These are phyloP conservation scores for Delphinella strobiligena DNA, from an alignment of 2,329 filamentous ascomycete genomes.

Conservation along the genomic window DNA sequence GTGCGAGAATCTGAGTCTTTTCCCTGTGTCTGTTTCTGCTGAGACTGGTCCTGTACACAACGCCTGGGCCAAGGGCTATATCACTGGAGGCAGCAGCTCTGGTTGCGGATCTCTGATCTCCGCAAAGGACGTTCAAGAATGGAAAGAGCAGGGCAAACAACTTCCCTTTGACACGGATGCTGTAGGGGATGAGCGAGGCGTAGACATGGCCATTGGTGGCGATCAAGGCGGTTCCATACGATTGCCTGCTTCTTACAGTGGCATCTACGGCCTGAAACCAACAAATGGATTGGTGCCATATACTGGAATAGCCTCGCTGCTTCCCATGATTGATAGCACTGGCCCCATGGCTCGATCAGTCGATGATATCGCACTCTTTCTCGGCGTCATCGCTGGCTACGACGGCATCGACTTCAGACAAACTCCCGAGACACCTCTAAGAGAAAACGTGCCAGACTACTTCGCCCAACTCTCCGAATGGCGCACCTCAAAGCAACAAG, in stretches of 20 bases:
- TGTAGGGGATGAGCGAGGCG: conserved; percentile 21
- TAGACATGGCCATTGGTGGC: conserved; percentile 25
- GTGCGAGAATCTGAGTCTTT: conserved; percentile 37
- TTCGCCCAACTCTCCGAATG: conserved; percentile 16
- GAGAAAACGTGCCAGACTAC: conserved; percentile 26
- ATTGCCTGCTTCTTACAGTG: conserved; percentile 14
- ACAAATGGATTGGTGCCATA: conserved; percentile 2
- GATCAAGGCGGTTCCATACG: conserved; percentile 18
- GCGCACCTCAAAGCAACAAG: conserved; percentile 15
- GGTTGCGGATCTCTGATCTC: conserved; percentile 23
- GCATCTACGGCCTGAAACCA: conserved; percentile 15
- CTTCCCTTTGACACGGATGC: conserved; percentile 9
- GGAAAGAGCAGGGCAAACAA: conserved; percentile 12
- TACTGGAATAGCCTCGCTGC: conserved; percentile 16
- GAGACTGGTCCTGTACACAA: conserved; percentile 35
- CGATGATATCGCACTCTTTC: conserved; percentile 28
- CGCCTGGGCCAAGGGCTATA: conserved; percentile 22
- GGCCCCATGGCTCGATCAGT: conserved; percentile 31
- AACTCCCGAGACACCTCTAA: conserved; percentile 28
- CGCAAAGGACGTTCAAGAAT: conserved; percentile 16
- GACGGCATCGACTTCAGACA: conserved; percentile 34
- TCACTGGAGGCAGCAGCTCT: conserved; percentile 23
- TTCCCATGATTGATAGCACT: conserved; percentile 33
- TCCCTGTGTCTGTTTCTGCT: conserved; percentile 30
- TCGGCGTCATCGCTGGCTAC: conserved; percentile 31